phyloP scores from a whole-genome alignment of 306 rosid genomes.

The Cyclanthera cordifolia region DNA sequence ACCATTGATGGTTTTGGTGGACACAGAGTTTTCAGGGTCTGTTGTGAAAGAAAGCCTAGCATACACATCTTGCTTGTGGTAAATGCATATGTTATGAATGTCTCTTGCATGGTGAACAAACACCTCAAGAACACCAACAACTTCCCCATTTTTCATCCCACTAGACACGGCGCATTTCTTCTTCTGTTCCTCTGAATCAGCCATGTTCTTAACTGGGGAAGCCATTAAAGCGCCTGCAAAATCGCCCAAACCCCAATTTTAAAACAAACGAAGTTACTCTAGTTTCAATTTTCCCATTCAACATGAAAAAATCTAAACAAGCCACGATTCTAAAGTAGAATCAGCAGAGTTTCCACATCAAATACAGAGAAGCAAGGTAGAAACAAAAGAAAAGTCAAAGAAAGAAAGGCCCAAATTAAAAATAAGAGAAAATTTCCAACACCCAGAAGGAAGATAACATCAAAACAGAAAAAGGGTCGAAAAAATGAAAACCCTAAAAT shows the following conservation, averaged over 20 bases:
- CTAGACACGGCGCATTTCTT: slow-evolving; percentile 30
- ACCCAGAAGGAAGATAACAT: neutral
- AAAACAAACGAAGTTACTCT: slow-evolving; percentile 7
- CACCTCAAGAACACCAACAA: slow-evolving; percentile 57
- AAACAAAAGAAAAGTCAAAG: neutral
- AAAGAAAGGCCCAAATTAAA: neutral
- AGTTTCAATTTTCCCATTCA: neutral
- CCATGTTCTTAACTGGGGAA: slow-evolving; percentile 47
- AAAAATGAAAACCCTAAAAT: slow-evolving; percentile 19
- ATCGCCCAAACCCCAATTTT: neutral
- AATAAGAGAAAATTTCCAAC: neutral
- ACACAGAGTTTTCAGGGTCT: slow-evolving; percentile 47
- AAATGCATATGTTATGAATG: slow-evolving; percentile 88
- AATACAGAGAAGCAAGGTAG: neutral
- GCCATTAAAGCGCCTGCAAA: slow-evolving; percentile 40
- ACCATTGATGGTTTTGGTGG: slow-evolving; percentile 81
- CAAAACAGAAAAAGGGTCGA: neutral
- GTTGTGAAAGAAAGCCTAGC: slow-evolving; percentile 46
- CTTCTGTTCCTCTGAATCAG: slow-evolving; percentile 26
- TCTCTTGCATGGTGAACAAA: slow-evolving; percentile 78
- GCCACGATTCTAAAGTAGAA: neutral
- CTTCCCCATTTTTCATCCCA: slow-evolving; percentile 36
- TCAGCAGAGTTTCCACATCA: neutral
- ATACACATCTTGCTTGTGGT: slow-evolving; percentile 97
- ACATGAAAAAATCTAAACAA: neutral